These are phyloP conservation scores for Microbotryum intermedium DNA, from an alignment of 1,284 basidiomycete genomes.

Conservation along the genomic window DNA sequence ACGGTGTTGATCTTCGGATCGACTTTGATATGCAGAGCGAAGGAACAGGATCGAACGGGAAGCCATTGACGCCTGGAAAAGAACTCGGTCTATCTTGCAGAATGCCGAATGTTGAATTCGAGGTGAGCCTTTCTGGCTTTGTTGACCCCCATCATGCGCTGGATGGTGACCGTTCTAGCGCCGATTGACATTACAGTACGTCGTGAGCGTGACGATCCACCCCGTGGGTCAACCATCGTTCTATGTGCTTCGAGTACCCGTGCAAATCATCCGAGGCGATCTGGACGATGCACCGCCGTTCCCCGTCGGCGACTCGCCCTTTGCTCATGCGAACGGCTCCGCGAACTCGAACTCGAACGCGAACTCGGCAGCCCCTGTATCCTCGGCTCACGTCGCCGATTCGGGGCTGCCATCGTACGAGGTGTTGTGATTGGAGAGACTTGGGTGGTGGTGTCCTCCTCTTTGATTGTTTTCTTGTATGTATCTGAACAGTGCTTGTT, in stretches of 20 bases:
- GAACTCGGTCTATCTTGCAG: not conserved
- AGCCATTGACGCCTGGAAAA: not conserved
- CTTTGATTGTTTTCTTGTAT: too few species aligned
- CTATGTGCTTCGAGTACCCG: not conserved
- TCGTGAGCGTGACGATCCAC: not conserved
- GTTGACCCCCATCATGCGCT: too few species aligned
- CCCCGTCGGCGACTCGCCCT: too few species aligned
- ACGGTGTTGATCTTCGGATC: slow-evolving; percentile 3
- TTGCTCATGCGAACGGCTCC: too few species aligned
- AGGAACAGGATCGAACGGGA: not conserved
- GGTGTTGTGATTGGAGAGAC: too few species aligned
- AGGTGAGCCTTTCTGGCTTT: not conserved
- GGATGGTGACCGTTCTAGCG: not conserved
- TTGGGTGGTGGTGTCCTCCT: too few species aligned
- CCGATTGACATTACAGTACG: not conserved
- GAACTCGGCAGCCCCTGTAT: too few species aligned
- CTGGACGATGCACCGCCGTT: not conserved
- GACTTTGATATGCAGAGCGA: not conserved
- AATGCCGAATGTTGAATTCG: not conserved
- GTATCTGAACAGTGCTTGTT: too few species aligned
- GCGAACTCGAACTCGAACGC: too few species aligned
- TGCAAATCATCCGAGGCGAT: not conserved
- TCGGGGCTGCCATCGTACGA: too few species aligned
- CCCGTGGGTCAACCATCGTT: not conserved
- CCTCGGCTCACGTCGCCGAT: too few species aligned